Base-by-base conservation (phyloP, 1,284 basidiomycete genomes). In the Ceratobasidium sp. region DNA sequence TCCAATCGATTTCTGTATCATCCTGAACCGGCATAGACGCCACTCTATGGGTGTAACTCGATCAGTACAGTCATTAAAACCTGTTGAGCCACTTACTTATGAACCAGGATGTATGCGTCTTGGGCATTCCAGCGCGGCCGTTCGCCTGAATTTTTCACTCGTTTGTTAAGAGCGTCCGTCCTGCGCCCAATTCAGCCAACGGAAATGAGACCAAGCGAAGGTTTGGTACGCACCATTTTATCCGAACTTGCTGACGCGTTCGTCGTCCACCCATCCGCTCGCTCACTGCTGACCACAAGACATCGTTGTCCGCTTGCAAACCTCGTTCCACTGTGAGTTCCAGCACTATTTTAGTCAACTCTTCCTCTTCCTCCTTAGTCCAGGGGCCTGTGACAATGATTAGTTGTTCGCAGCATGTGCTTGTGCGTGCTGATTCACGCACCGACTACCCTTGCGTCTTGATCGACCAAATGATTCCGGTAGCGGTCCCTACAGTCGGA, bases 1-100 rank as follows among this genome's bases (percentile, higher is more conserved):
- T 93, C 93, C 93, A 94, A 79, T 93, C 90, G 67, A 94, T 91
- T 79, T 94, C 93, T n/a, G 88, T 91, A 78, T 94, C 93, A 79
- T 94, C 91, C 65, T 87, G 85, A 48, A 94, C 90, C 74, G 90
- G 87, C 63, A 93, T 81, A 0, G 91, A 89, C 78, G 91, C 90
- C 57, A 94, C 84, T 81, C 93, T 94, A 79, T 9, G 48, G 17
- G 51, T 66, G 60, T 29, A 54, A 41, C 72, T 29, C 24, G 53
- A 44, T 44, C 9, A 57, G 53, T 44, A 41, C 57, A 36, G 48
- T 27, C 14, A 51, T 44, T 19, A 69, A 33, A 9, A 50, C 17
- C 6, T 60, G 59, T 65, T 22, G 36, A 41, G 11, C 6, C 11
- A 84, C 89, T 62, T 76, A 94, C 93, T 93, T 93, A 77, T 93